Base-by-base conservation (phyloP, 805 yeast species). In the Yarrowia sp. region DNA sequence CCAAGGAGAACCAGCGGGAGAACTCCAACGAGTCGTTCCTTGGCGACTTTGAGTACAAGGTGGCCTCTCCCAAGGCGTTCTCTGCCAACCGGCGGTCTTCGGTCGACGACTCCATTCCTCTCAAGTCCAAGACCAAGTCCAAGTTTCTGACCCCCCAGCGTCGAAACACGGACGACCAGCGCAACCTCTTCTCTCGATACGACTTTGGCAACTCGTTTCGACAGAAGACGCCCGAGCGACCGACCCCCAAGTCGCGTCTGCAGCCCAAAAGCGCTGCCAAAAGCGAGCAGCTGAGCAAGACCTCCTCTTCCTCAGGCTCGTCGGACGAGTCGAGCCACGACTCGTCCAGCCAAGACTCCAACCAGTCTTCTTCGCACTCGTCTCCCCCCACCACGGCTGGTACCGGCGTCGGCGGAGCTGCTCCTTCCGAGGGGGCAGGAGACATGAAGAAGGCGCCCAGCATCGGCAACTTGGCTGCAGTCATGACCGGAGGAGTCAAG, bases 401-500 rank as follows among this genome's bases (percentile, higher is more conserved):
- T 63, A 33, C 50, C 35, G 65, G 39, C 11, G 22, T 31, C 31
- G 63, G 35, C 33, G 39, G 32, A n/a, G 53, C 28, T 33, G 53
- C 31, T 28, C 22, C 28, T 13, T 9, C n/a, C n/a, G 47, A 31
- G 41, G 22, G 10, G 11, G 32, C n/a, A 6, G n/a, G 32, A 13
- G 38, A 47, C 6, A 7, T 44, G 50, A 58, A 44, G 36, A 43
- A 58, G 43, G 33, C 42, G 13, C 51, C 42, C 42, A 43, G 51
- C 51, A 43, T 58, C 28, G 64, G 64, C 41, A 58, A 58, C 41
- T n/a, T 58, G 42, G 64, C 58, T 14, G 35, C 65, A 1, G 65
- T 61, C 18, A 39, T 39, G 58, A 47, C 65, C 14, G 48, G 70
- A 61, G 55, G 65, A 38, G 57, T 53, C 35, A 65, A 69, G 62